Evolutionary conservation across 768 basidiomycete genomes (phyloP).

Genomic region (Russula emetica): DNA sequence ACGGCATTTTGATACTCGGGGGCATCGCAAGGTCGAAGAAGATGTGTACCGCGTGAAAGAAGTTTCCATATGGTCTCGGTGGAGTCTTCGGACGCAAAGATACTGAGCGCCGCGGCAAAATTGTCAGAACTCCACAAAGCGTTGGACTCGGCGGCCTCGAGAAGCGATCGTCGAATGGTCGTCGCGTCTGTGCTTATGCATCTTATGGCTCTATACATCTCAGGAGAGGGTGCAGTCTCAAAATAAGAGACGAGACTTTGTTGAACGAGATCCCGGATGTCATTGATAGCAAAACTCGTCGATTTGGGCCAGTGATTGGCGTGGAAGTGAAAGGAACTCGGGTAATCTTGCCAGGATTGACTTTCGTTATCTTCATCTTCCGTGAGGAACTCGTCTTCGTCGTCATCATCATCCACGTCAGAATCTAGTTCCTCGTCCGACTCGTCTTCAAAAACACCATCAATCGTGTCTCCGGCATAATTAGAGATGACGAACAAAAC

Average conservation of each 20-base stretch:
- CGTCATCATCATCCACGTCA: background rate
- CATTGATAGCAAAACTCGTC: conserved; percentile 40
- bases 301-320: conserved; percentile 50
- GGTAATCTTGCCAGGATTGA: conserved; percentile 18
- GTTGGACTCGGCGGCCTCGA: conserved; percentile 36
- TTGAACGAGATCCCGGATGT: conserved; percentile 45
- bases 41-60: conserved; percentile 46
- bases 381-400: background rate
- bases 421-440: conserved; percentile 1
- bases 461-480: background rate
- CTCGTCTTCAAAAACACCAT: background rate
- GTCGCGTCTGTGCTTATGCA: conserved; percentile 34
- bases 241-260: conserved; percentile 46
- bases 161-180: conserved; percentile 30
- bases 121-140: conserved; percentile 51
- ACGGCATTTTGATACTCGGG: conserved; percentile 45
- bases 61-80: conserved; percentile 38
- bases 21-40: conserved; percentile 60
- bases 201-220: conserved; percentile 44
- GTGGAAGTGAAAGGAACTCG: conserved; percentile 35
- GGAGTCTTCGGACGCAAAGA: conserved; percentile 41
- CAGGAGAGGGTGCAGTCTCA: conserved; percentile 44
- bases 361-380: background rate
- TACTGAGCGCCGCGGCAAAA: conserved; percentile 52
- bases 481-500: conserved; percentile 22